Evolutionary conservation across 164 flowering plant species (phyloP), one percentile per base, ranked within the genome.

Genomic region (Aristolochia contorta): DNA sequence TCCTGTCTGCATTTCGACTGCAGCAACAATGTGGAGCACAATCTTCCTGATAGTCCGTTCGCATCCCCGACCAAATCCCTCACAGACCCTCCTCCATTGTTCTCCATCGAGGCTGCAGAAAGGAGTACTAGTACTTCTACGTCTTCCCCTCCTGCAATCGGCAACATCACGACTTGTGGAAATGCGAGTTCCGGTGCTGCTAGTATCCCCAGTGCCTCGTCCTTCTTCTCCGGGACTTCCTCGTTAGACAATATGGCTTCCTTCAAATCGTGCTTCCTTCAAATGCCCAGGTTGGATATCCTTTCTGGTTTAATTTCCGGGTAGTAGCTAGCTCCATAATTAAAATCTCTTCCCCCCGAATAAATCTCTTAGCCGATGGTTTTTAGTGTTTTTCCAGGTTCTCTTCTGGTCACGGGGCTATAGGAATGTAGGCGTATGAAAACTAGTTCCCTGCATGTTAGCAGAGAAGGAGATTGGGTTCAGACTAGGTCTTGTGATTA

Each of bases 31-130:
- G 72, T 81, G 79, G 95, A 87, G 75, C 95, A 85, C 68, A 82
- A 77, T 62, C 93, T 92, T 43, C 98, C 96, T 21, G 96, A 92
- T 58, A 89, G 82, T 37, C 98, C 83, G 9, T 92, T 92, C 63
- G 91, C 98, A 20, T 89, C 91, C 19, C 87, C 96, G 2, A 74
- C 79, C 19, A 81, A 74, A 69, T 71, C 67, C 0, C 47, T 61
- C 1, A 77, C 68, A 1, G 77, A 77, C 7, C 56, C 65, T 56
- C 16, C 64, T 3, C 63, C 83, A 16, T 37, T 62, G 33, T 62
- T 62, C 58, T 0, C 33, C 7, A 41, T 33, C 19, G 57, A 52
- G 16, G 23, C 55, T 2, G 46, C 45, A 15, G 33, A 33, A 8
- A 37, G 43, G 43, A 37, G 43, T 10, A n/a, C n/a, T n/a, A 27